Evolutionary conservation across 1,139 yeast genomes (phyloP), one percentile per base, ranked within the genome.

Genomic region (Kodamaea anthophila): DNA sequence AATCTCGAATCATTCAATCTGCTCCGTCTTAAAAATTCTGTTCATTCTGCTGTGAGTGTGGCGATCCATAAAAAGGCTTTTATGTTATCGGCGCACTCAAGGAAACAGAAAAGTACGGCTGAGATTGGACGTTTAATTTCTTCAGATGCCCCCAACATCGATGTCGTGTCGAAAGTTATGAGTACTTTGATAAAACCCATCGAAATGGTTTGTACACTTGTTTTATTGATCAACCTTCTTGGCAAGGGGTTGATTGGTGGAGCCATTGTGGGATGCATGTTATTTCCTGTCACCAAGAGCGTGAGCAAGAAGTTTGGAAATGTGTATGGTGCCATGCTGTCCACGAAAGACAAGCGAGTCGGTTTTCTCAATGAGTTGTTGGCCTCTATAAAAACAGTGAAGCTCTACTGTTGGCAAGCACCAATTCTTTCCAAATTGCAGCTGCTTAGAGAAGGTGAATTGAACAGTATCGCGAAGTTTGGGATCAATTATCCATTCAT

Each of bases 321-420:
- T n/a, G 7, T 19, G 7, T 19, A 7, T n/a, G 21, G 21, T 8
- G 21, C 21, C 7, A 7, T 19, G 10, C 21, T 19, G 21, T 7
- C 11, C 5, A 19, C 10, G 5, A 7, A 19, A 40, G 70, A 63
- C 41, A 50, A 52, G 11, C 52, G 70, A 46, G 54, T 63, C 0
- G 50, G 60, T 20, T 47, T 63, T 30, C 58, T 61, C 15, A 55
- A 60, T 14, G 70, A 65, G 40, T 59, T 64, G 22, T 52, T 64
- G 29, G 55, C 49, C 28, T 55, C 68, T 3, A 58, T 63, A 13
- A 64, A 63, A 34, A 58, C 63, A 26, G 51, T 64, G 37, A 64
- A 64, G 34, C 51, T 61, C 24, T 61, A 60, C 37, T 56, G 65
- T 5, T 61, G 68, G 68, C 67, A 61, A 34, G 37, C 41, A 19